A percentile compares a stretch with the other conserved stretches of the same genome.
Evolutionary conservation across 371 early-diverging fungal species (phyloP).

Genomic region (Syncephalastrum sp.): DNA sequence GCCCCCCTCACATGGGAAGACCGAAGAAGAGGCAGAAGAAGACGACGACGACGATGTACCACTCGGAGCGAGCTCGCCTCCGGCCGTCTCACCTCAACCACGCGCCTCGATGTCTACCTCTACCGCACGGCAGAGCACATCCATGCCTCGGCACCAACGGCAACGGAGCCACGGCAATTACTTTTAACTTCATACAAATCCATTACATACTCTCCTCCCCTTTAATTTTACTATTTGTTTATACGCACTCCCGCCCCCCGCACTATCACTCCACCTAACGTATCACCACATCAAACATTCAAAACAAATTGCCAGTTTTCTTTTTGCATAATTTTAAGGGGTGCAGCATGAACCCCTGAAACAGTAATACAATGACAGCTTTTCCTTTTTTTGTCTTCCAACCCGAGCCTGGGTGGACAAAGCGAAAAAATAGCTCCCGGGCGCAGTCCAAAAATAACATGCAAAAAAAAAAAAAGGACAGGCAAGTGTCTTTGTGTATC

Average conservation of each 20-base stretch:
- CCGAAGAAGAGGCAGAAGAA: constrained; percentile 21
- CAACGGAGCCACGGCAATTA: constrained; percentile 8
- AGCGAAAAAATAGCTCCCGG: too few relatives aligned
- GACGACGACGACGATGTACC: constrained; percentile 37
- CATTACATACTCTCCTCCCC: neutral
- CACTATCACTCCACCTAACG: too few relatives aligned
- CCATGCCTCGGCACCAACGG: constrained; percentile 6
- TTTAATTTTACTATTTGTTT: neutral
- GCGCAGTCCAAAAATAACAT: too few relatives aligned
- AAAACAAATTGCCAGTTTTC: too few relatives aligned
- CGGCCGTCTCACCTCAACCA: constrained; percentile 1
- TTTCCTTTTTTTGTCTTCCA: too few relatives aligned
- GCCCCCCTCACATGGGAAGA: constrained; percentile 8
- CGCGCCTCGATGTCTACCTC: constrained; percentile 2
- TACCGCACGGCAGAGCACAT: neutral
- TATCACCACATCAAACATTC: too few relatives aligned
- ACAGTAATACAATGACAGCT: too few relatives aligned
- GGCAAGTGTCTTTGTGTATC: too few relatives aligned
- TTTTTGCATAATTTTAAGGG: too few relatives aligned
- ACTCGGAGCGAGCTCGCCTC: neutral
- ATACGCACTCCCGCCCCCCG: neutral
- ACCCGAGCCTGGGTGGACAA: too few relatives aligned
- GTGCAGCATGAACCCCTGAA: too few relatives aligned
- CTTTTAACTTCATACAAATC: neutral
- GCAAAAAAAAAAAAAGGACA: too few relatives aligned